Conservation (phyloP, 306 rosid genomes). For the Datisca glomerata region DNA sequence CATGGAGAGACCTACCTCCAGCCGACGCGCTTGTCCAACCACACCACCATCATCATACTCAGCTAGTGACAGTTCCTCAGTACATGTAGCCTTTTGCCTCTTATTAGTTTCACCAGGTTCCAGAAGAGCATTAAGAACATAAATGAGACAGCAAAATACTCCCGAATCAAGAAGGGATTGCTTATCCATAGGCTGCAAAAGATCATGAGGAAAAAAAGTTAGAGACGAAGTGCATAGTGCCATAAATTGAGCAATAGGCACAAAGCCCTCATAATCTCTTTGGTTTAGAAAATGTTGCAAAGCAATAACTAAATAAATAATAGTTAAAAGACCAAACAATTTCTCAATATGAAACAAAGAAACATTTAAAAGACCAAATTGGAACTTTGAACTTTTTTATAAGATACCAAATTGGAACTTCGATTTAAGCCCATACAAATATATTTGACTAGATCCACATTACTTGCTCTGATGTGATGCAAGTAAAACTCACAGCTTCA, state of each 20-base stretch:
- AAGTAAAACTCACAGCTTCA: too few relatives aligned
- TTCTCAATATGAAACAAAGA: too few relatives aligned
- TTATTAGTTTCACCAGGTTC: slow-evolving; percentile 55
- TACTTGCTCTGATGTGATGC: not conserved
- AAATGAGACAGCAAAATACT: slow-evolving; percentile 94
- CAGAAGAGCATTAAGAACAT: slow-evolving; percentile 76
- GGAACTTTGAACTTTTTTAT: too few relatives aligned
- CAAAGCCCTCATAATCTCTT: not conserved
- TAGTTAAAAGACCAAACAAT: not conserved
- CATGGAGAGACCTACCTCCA: slow-evolving; percentile 81
- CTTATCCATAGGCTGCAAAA: slow-evolving; percentile 87
- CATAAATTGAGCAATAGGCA: not conserved
- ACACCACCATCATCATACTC: slow-evolving; percentile 31
- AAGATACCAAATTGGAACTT: too few relatives aligned
- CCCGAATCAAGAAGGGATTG: slow-evolving; percentile 99
- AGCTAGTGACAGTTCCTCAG: slow-evolving; percentile 24
- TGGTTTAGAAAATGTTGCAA: not conserved
- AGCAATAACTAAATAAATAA: not conserved
- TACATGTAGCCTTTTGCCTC: slow-evolving; percentile 29
- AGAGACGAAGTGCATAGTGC: not conserved
- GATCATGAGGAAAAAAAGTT: slow-evolving; percentile 6
- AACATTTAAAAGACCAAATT: too few relatives aligned
- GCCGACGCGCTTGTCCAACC: slow-evolving; percentile 49
- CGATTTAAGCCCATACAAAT: too few relatives aligned
- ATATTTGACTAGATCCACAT: not conserved